Conservation (phyloP, 176 grass and related monocot species). For the Oryza officinalis region DNA sequence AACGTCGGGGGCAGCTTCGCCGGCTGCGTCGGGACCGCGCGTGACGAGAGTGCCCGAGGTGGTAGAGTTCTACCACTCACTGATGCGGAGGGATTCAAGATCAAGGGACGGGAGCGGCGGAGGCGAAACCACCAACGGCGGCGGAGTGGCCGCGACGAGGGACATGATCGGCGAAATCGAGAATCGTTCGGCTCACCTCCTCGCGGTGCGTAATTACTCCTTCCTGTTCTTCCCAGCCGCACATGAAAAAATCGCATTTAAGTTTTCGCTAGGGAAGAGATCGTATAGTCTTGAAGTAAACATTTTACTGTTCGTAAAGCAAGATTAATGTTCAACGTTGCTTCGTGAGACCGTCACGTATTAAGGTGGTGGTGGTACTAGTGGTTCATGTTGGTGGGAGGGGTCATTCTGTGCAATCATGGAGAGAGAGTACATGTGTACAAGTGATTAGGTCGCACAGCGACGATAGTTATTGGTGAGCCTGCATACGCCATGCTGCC, state of each 20-base stretch:
- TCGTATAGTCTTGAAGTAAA: neutral
- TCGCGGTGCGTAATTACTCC: conserved; percentile 65
- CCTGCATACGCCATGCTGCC: conserved; percentile 13
- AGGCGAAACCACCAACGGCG: conserved; percentile 13
- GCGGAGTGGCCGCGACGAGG: conserved; percentile 43
- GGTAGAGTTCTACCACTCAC: conserved; percentile 97
- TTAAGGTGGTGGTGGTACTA: neutral
- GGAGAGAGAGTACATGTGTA: conserved; percentile 15
- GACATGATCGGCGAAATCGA: conserved; percentile 99
- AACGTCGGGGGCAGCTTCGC: conserved; percentile 16
- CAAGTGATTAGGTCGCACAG: conserved; percentile 33
- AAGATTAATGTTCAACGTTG: neutral
- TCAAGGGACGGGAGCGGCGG: conserved; percentile 39
- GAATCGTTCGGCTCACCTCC: conserved; percentile 96
- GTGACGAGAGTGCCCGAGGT: conserved; percentile 87
- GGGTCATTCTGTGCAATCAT: conserved; percentile 31
- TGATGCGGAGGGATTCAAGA: conserved; percentile 86
- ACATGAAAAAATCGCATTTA: neutral
- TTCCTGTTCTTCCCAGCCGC: neutral
- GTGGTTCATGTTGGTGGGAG: neutral
- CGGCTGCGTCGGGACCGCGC: conserved; percentile 32
- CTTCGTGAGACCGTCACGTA: neutral
- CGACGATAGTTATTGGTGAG: conserved; percentile 30
- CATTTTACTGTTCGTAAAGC: neutral
- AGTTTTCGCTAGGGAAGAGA: neutral